phyloP scores from a whole-genome alignment of 495 filamentous ascomycete genomes.

The Aspergillus heteromorphus region DNA sequence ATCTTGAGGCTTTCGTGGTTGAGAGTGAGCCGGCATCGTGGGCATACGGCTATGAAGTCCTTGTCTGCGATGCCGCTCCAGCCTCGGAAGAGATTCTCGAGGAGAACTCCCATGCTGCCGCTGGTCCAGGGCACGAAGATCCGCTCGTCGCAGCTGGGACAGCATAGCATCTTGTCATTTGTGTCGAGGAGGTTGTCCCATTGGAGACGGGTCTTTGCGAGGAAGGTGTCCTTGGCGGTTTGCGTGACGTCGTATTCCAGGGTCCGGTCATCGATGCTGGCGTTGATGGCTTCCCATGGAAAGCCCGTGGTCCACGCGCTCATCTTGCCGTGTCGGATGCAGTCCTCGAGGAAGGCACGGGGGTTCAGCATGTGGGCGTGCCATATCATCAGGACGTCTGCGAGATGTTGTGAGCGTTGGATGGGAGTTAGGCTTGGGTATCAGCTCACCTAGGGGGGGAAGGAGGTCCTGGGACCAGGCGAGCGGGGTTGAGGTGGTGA shows the following conservation, averaged over 20 bases:
- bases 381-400: conserved; percentile 88
- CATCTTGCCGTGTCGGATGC: conserved; percentile 55
- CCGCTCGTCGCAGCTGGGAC: conserved; percentile 47
- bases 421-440: background rate
- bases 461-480: conserved; percentile 18
- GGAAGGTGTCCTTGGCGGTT: conserved; percentile 46
- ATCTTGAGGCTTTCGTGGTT: conserved; percentile 46
- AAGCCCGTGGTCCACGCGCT: conserved; percentile 60
- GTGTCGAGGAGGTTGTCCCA: conserved; percentile 59
- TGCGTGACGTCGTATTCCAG: conserved; percentile 56
- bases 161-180: conserved; percentile 44
- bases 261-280: conserved; percentile 56
- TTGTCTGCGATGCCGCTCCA: conserved; percentile 60
- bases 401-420: background rate
- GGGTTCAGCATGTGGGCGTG: conserved; percentile 85
- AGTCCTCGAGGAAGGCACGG: conserved; percentile 71
- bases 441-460: conserved; percentile 29
- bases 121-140: conserved; percentile 57
- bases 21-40: conserved; percentile 45
- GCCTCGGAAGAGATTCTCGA: conserved; percentile 20
- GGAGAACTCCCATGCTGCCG: conserved; percentile 26
- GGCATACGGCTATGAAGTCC: conserved; percentile 41
- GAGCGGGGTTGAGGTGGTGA: conserved; percentile 5
- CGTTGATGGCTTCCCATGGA: conserved; percentile 63
- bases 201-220: conserved; percentile 39